These are phyloP conservation scores for Fusarium odoratissimum DNA, from an alignment of 2,329 filamentous ascomycete genomes.

Conservation along the genomic window DNA sequence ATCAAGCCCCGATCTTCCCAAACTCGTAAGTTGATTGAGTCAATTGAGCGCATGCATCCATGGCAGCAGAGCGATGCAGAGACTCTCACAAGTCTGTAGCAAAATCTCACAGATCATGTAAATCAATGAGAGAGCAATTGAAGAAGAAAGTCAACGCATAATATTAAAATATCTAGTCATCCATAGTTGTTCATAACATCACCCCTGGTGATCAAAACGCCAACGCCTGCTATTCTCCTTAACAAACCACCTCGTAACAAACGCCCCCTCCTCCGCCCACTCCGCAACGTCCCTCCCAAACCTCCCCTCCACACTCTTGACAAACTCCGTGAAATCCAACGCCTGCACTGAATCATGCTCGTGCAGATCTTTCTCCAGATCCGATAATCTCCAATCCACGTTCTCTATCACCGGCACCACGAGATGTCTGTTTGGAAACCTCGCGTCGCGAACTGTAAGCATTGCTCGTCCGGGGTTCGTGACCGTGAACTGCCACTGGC, in stretches of 20 bases:
- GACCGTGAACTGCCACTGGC: constrained; percentile 51
- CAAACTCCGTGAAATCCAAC: constrained; percentile 43
- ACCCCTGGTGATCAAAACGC: constrained; percentile 42
- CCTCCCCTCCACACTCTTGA: constrained; percentile 40
- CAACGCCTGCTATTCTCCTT: constrained; percentile 52
- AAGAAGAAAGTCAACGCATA: not conserved
- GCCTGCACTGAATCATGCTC: constrained; percentile 44
- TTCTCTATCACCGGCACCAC: constrained; percentile 49
- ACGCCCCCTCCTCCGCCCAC: constrained; percentile 50
- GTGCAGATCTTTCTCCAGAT: constrained; percentile 43
- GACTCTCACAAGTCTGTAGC: not conserved
- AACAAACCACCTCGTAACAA: constrained; percentile 50
- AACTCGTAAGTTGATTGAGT: constrained; percentile 14
- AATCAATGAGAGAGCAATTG: accelerated
- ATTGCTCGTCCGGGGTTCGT: constrained; percentile 50
- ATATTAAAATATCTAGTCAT: constrained; percentile 26
- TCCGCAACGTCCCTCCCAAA: constrained; percentile 44
- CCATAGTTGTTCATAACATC: constrained; percentile 12
- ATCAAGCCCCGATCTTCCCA: constrained; percentile 20
- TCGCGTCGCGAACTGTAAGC: constrained; percentile 49
- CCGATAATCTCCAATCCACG: constrained; percentile 49
- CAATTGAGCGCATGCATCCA: constrained; percentile 15
- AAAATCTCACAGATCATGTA: not conserved
- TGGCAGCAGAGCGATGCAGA: constrained; percentile 31
- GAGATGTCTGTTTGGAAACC: constrained; percentile 45